Evolutionary conservation across 805 yeast species (phyloP), one percentile per base, ranked within the genome.

Genomic region (Cyberlindnera misumaiensis): DNA sequence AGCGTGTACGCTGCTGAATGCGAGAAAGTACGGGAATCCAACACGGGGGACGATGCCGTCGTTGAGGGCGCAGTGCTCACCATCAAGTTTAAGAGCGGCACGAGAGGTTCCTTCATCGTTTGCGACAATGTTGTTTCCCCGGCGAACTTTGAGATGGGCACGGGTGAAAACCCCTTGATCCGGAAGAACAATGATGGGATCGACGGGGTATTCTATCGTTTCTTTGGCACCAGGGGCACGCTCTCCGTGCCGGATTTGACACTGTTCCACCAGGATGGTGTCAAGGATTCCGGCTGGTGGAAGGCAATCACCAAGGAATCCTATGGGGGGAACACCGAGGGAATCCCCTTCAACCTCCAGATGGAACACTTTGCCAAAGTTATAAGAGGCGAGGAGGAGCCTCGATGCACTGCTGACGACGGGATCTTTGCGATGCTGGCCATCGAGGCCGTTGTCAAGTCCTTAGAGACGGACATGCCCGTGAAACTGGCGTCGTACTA

Each of bases 81-180:
- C 2, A 11, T 47, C 14, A 42, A 39, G 3, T 47, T 47, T 24
- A 15, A 38, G 25, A 40, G 35, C 14, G 51, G 51, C 11, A 40
- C 38, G 11, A 40, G 43, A 20, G 51, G 51, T 4, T 37, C 43
- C 7, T 32, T 47, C 28, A 42, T 47, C 12, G 45, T 45, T 2
- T 44, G 48, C 28, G 51, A 47, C 32, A 47, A 47, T 25, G 48
- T 44, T 16, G 33, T 47, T 9, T 38, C 51, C 4, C 47, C 51
- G 13, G 39, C 43, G 14, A 47, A 47, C 41, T 47, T 47, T 35
- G 51, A 47, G 31, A 47, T 47, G 48, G 51, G 51, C 7, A 47
- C 51, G 2, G 51, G 51, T 30, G 51, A 47, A 31, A 47, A 47
- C 25, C 51, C 51, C 24, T 24, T 47, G 31, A 47, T 47, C 20